Evolutionary conservation across 345 rosid species (phyloP), one percentile per base, ranked within the genome.

Genomic region (Moringa oleifera): DNA sequence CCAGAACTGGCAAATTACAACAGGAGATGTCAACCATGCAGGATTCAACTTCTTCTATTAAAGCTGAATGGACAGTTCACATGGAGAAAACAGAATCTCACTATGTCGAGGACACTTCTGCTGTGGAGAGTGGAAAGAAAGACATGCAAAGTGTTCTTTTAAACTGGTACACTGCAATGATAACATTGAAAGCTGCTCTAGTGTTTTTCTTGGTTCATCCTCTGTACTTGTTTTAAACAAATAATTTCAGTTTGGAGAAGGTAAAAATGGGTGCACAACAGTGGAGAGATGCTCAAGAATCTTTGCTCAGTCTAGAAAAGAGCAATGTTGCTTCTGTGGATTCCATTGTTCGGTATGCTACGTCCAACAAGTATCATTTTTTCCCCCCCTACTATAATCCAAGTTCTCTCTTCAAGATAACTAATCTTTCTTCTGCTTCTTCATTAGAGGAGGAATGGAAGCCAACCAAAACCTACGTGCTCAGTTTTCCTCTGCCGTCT

Each of bases 11-110:
- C 59, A 81, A 80, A 36, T 66, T 91, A 62, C 99, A 89, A 71
- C 81, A 84, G 75, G 99, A 91, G 79, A 89, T 89, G 95, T 85
- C 90, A 53, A 87, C 94, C 18, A 83, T 95, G 97, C 88, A 90
- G 70, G 91, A 81, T 61, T 84, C 93, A 56, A 80, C 96, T 41
- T 82, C 80, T 45, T 80, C 86, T 18, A 77, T 91, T 71, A 89
- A 87, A 76, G 66, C 79, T 11, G 84, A 91, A 76, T 95, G 99
- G 99, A 82, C 57, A 1, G 25, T 65, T 57, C 96, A 91, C 79
- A 84, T 91, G 96, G 81, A 81, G 72, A 87, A 67, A 73, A 87
- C 87, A 57, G 99, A 95, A 77, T 70, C 90, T 7, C 79, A 75
- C 72, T 80, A 87, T 72, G 76, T 73, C 8, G 82, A 85, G 73